Conservation (phyloP, 2,329 filamentous ascomycete species). For the Fulvia fulva region DNA sequence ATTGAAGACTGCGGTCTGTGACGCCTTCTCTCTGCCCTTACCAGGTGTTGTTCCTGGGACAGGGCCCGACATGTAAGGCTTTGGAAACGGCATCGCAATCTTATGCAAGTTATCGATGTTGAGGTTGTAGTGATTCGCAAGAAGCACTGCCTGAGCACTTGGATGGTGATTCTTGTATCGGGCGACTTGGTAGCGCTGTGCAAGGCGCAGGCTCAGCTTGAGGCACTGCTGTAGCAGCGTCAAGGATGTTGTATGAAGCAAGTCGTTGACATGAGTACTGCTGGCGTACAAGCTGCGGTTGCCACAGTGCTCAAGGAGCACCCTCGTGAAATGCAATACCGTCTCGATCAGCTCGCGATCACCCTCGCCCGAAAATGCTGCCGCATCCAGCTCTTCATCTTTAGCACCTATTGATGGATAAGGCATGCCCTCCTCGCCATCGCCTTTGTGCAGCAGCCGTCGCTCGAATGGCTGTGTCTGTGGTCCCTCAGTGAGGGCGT, state of each 20-base stretch:
- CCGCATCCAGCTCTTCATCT: slow-evolving; percentile 27
- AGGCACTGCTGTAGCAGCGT: slow-evolving; percentile 74
- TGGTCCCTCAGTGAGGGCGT: slow-evolving; percentile 73
- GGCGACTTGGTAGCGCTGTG: slow-evolving; percentile 87
- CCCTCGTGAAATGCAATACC: slow-evolving; percentile 77
- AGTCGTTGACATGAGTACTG: slow-evolving; percentile 80
- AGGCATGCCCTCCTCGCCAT: slow-evolving; percentile 45
- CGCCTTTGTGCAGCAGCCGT: slow-evolving; percentile 59
- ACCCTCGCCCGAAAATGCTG: slow-evolving; percentile 67
- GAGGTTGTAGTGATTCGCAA: slow-evolving; percentile 77
- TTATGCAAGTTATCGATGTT: slow-evolving; percentile 76
- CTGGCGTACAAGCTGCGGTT: slow-evolving; percentile 96
- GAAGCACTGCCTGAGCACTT: slow-evolving; percentile 59
- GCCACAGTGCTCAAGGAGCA: slow-evolving; percentile 89
- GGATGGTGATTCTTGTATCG: slow-evolving; percentile 64
- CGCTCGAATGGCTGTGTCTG: slow-evolving; percentile 73
- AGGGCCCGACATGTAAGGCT: slow-evolving; percentile 54
- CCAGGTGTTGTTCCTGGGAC: slow-evolving; percentile 51
- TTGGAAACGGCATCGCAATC: slow-evolving; percentile 75
- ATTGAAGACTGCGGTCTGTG: slow-evolving; percentile 56
- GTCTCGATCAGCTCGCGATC: slow-evolving; percentile 76
- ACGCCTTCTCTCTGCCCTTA: slow-evolving; percentile 73
- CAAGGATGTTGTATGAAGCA: slow-evolving; percentile 82
- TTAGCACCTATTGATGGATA: slow-evolving; percentile 28
- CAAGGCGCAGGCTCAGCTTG: slow-evolving; percentile 76